Evolutionary conservation across 352 stramenopile species (phyloP), one percentile per base, ranked within the genome.

Genomic region (Thraustochytrium striatum): DNA sequence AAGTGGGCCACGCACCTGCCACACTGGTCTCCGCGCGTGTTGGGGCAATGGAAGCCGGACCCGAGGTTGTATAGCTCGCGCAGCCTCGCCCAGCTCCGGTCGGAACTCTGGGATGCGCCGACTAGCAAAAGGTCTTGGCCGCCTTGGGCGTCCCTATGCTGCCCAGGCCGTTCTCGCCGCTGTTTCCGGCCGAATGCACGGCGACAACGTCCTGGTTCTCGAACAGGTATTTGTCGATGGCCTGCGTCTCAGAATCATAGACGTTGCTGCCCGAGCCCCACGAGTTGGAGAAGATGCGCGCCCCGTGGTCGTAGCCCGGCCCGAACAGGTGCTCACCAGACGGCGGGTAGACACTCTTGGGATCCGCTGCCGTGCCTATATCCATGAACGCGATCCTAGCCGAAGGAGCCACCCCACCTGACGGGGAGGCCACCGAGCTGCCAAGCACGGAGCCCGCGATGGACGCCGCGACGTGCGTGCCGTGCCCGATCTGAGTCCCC

Each of bases 121-220:
- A 94, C 88, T 0, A 88, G 62, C 93, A 86, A n/a, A 88, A 85
- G 70, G 93, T 94, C 81, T 94, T 94, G 35, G 87, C 87, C 30
- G 86, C 85, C 0, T 86, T 89, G 0, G 89, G 89, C 28, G 85
- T 88, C 21, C 85, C 86, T 68, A 94, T 89, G 0, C 38, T 80
- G 69, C 70, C 72, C 25, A 78, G 65, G 3, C 87, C 86, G n/a
- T 84, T 85, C 21, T 90, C 89, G 19, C 91, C 91, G 47, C 87
- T 91, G 83, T 96, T 96, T 57, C 91, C 91, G 16, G 90, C 91
- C 0, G 91, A 91, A 11, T 94, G 87, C 55, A 96, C 83, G 35
- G 95, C 84, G 9, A 96, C 78, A 9, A 91, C 83, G 1, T 94
- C 88, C 0, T 90, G 90, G 79, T 95, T 93, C 62, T 89, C 80